Conservation (phyloP, 2,329 filamentous ascomycete species). For the Emydomyces testavorans region DNA sequence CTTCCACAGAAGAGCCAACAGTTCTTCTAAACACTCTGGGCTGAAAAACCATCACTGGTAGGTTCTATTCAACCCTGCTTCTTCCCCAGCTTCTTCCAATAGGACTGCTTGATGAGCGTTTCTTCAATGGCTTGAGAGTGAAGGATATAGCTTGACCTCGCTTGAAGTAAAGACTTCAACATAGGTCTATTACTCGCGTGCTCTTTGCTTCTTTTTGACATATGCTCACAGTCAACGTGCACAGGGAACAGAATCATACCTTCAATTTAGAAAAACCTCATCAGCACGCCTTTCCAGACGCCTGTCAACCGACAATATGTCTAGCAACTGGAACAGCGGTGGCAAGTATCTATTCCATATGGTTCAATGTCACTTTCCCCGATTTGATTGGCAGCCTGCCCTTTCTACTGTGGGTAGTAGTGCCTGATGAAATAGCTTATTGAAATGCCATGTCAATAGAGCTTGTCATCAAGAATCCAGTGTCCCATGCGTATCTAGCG, state of each 20-base stretch:
- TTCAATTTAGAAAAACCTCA: not conserved
- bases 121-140: not conserved
- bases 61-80: not conserved
- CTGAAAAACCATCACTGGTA: not conserved
- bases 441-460: too few relatives aligned
- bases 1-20: not conserved
- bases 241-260: not conserved
- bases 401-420: too few relatives aligned
- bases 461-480: too few relatives aligned
- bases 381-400: not conserved
- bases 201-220: not conserved
- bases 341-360: not conserved
- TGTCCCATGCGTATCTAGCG: not conserved
- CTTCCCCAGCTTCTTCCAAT: not conserved
- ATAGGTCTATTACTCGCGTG: not conserved
- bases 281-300: not conserved
- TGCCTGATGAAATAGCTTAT: too few relatives aligned
- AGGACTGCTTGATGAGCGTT: not conserved
- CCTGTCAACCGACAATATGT: not conserved
- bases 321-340: slow-evolving; percentile 4
- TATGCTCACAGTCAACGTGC: not conserved
- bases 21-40: not conserved
- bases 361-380: not conserved
- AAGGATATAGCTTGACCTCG: not conserved
- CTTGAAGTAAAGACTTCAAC: not conserved